A percentile compares a stretch with the other conserved stretches of the same genome.
phyloP scores from a whole-genome alignment of 257 asterid species.

The Verbascum thapsus region DNA sequence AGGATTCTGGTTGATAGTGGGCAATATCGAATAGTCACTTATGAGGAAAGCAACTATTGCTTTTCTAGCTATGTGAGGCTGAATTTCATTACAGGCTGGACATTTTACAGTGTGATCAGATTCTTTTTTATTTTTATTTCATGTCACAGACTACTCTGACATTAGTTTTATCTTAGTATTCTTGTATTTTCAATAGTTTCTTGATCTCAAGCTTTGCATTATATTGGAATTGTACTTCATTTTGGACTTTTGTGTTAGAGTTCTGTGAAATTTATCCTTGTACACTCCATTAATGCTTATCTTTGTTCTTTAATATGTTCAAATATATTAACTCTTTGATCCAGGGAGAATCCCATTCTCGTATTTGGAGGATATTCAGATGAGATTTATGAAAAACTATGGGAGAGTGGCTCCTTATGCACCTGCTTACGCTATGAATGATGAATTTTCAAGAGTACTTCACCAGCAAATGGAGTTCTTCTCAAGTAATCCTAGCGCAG shows the following conservation, averaged over 20 bases:
- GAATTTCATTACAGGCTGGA: not conserved
- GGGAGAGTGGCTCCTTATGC: conserved; percentile 80
- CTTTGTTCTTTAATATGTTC: conserved; percentile 9
- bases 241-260: conserved; percentile 9
- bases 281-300: not conserved
- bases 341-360: conserved; percentile 95
- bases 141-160: too few relatives aligned
- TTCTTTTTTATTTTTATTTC: too few relatives aligned
- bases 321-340: conserved; percentile 18
- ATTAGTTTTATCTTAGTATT: too few relatives aligned
- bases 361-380: conserved; percentile 91
- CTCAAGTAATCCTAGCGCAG: conserved; percentile 93
- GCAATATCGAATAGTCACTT: not conserved
- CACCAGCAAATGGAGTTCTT: conserved; percentile 99
- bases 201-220: not conserved
- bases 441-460: conserved; percentile 94
- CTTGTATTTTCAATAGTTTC: not conserved
- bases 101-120: not conserved
- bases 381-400: conserved; percentile 97
- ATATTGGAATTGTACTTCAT: not conserved
- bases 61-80: not conserved
- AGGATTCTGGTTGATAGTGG: not conserved
- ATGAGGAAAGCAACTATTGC: not conserved
- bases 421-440: conserved; percentile 99
- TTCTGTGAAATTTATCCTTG: not conserved